Base-by-base conservation (phyloP, 768 basidiomycete species). In the Rossbeevera mucosa region DNA sequence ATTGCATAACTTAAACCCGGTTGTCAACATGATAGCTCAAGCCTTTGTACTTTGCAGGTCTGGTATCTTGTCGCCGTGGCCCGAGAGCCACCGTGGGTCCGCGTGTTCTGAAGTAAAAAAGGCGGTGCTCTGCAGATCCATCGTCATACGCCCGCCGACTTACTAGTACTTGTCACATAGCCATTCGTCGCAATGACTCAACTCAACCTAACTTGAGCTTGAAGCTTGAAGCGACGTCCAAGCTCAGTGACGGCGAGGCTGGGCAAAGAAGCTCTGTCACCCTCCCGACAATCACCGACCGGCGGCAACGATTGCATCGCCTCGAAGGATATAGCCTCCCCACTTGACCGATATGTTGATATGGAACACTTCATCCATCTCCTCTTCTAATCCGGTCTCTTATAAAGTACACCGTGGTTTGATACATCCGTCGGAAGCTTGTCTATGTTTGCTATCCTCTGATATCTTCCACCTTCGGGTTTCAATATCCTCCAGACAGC, bases 111-210 rank as follows among this genome's bases (percentile, higher is more conserved):
- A 52, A 41, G 53, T 60, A 53, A 59, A 11, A 38, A 51, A 59
- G 58, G 61, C 60, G 30, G 49, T 63, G 44, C 54, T 51, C 54
- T 57, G 55, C 38, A 61, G 53, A 61, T 61, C 62, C 25, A n/a
- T 28, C 56, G 47, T 42, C 21, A 49, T 29, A 4, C 18, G 20
- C 16, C 33, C 33, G 33, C 33, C 33, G 33, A 33, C 31, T 38
- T 11, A 40, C 30, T 33, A 31, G 30, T 16, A 33, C 7, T 33
- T 43, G 22, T 16, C 42, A 25, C 33, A 38, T 26, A 30, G 44
- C 21, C 40, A 38, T 49, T 49, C 36, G 45, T 26, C 25, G 18
- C 11, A 11, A 30, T 30, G 18, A 41, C 20, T 41, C 40, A 11
- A 18, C 40, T 41, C 40, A 21, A 41, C n/a, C n/a, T n/a, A 28